Evolutionary conservation across 768 basidiomycete genomes (phyloP), one percentile per base, ranked within the genome.

Genomic region (Galerina sulciceps): DNA sequence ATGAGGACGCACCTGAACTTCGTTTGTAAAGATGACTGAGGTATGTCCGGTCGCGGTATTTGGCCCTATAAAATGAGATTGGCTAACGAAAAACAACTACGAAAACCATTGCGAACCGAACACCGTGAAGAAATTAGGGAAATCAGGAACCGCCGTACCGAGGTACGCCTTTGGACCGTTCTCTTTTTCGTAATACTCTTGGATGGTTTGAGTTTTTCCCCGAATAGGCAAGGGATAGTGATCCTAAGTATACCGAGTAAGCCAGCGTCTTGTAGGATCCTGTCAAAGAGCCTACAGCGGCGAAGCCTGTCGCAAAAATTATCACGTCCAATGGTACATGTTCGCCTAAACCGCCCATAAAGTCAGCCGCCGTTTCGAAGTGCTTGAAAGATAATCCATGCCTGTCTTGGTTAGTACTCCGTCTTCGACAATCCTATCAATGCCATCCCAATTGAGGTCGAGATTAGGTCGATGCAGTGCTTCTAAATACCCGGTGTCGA

Each of bases 391-490:
- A 23, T 43, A 22, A 6, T 50, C 38, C 57, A 43, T 48, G 67
- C 82, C 81, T 55, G 66, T 73, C 48, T 73, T 71, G 26, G 80
- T 79, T 26, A 77, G 52, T 26, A 84, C 71, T 1, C 82, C 82
- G 51, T 76, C 72, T 55, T 78, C 73, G 9, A 71, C 68, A 40
- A 82, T 73, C 6, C 64, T 62, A 14, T 74, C 69, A 18, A 83
- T 75, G 0, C 73, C 76, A 10, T 76, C 75, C 70, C 74, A 81
- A 15, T 74, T 71, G 17, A 86, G 66, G 2, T 72, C 60, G 9
- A 86, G 71, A 66, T 87, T 85, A 4, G 77, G 71, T 5, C 72
- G 75, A 56, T 81, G 74, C 23, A 86, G 69, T 10, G 76, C 64
- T 20, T 71, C 58, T 34, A 86, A 73, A 62, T 79, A 86, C 15